A percentile compares a stretch with the other conserved stretches of the same genome.
These are phyloP conservation scores for Cyclospora cayetanensis DNA, from an alignment of 169 alveolate species.

Conservation along the genomic window DNA sequence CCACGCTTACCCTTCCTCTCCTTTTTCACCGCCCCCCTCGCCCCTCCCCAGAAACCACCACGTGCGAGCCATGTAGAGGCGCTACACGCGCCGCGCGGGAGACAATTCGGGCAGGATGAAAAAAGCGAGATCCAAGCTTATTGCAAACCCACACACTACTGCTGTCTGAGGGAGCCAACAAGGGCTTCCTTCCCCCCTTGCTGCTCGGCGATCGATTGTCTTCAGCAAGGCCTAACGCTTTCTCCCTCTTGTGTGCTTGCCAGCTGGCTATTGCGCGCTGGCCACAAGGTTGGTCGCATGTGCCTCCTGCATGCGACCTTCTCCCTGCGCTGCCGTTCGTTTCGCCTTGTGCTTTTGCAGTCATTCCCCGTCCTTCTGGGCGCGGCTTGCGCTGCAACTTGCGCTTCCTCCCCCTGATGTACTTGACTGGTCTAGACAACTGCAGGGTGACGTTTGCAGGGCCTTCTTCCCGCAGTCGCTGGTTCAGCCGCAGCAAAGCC, in stretches of 20 bases:
- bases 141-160: too few species aligned
- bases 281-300: too few species aligned
- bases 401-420: constrained; percentile 66
- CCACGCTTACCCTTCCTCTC: neutral
- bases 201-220: too few species aligned
- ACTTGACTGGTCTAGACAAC: constrained; percentile 68
- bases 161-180: too few species aligned
- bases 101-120: too few species aligned
- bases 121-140: too few species aligned
- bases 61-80: too few species aligned
- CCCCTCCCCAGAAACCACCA: neutral
- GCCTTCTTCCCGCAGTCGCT: constrained; percentile 33
- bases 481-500: constrained; percentile 69
- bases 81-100: too few species aligned
- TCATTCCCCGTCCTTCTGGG: constrained; percentile 62
- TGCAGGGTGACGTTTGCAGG: constrained; percentile 52
- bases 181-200: too few species aligned
- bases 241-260: neutral
- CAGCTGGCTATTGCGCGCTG: too few species aligned
- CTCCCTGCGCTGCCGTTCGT: neutral
- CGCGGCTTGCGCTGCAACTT: constrained; percentile 63
- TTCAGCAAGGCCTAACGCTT: neutral
- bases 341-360: constrained; percentile 3
- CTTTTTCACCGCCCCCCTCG: neutral
- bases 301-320: too few species aligned